Conservation (phyloP, 2,329 filamentous ascomycete genomes). For the Chaetomium sp. region DNA sequence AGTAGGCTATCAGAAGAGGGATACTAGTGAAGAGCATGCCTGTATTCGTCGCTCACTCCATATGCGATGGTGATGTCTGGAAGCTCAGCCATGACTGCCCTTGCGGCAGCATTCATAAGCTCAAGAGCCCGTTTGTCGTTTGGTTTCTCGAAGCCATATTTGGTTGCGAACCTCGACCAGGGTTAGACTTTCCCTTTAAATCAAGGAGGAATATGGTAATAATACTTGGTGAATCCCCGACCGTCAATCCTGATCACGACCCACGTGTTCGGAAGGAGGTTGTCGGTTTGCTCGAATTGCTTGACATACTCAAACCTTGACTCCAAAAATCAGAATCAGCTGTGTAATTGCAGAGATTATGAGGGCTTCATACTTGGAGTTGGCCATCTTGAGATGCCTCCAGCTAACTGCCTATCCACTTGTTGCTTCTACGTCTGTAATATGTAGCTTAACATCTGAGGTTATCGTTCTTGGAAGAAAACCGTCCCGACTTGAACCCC, state of each 20-base stretch:
- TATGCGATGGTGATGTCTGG: slow-evolving; percentile 87
- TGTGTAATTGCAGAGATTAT: neutral
- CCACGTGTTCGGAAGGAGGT: slow-evolving; percentile 87
- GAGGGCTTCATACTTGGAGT: slow-evolving; percentile 52
- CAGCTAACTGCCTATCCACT: neutral
- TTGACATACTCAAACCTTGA: slow-evolving; percentile 91
- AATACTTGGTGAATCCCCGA: slow-evolving; percentile 89
- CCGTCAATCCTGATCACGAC: slow-evolving; percentile 94
- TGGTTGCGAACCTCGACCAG: slow-evolving; percentile 68
- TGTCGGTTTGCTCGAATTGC: slow-evolving; percentile 80
- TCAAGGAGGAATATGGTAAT: neutral
- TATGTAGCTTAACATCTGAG: neutral
- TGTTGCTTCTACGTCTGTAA: neutral
- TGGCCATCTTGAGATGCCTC: slow-evolving; percentile 49
- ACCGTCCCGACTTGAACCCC: slow-evolving; percentile 11
- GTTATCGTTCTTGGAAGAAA: slow-evolving; percentile 6
- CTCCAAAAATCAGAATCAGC: slow-evolving; percentile 34
- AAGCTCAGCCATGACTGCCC: slow-evolving; percentile 77
- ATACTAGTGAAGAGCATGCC: slow-evolving; percentile 47
- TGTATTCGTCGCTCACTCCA: slow-evolving; percentile 93
- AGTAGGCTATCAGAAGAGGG: slow-evolving; percentile 6
- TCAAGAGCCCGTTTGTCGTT: slow-evolving; percentile 86
- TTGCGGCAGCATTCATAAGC: slow-evolving; percentile 94
- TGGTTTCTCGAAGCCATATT: slow-evolving; percentile 86
- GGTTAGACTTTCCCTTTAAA: slow-evolving; percentile 23